Evolutionary conservation across 139 green algal species (phyloP), one percentile per base, ranked within the genome.

Genomic region (Chlamydomonas urium): DNA sequence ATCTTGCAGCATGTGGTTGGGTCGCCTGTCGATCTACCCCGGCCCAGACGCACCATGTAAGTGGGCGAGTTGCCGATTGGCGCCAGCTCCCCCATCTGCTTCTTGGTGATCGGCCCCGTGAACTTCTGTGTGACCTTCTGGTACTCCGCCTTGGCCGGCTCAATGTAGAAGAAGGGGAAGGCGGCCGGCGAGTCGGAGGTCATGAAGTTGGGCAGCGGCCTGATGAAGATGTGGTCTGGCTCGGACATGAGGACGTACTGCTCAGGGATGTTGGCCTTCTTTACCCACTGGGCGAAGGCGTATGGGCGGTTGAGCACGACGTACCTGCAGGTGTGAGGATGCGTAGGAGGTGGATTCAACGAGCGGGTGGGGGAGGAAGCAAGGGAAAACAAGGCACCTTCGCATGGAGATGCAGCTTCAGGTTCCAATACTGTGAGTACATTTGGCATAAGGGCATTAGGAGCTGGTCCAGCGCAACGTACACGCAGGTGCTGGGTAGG

Each of bases 91-190:
- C 95, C 87, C 5, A 85, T 75, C 61, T 93, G 79, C 69, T 79
- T 66, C 33, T 71, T 69, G 23, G 31, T 75, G n/a, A 81, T 70
- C 29, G 36, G 33, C 21, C 75, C 75, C 0, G 75, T 69, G 38
- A 77, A 81, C 63, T 81, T 81, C 14, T 66, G 34, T 5, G 73
- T 85, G 47, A 86, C 73, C 28, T 62, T 31, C 21, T 31, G n/a
- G 34, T 80, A 66, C 47, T 84, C 72, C 0, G 47, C 28, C 36
- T 83, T 82, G 57, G 72, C 66, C 4, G 81, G 79, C 68, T 96
- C 89, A 47, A 99, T 99, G 90, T 99, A 99, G 83, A 97, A 98
- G 81, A 99, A 99, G 28, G 92, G 92, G 72, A 97, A 99, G 6
- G 92, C 88, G 1, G 92, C 93, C 35, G 82, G 82, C 17, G 36